phyloP scores from a whole-genome alignment of 2,329 filamentous ascomycete species.

The Aschersonia sp. region DNA sequence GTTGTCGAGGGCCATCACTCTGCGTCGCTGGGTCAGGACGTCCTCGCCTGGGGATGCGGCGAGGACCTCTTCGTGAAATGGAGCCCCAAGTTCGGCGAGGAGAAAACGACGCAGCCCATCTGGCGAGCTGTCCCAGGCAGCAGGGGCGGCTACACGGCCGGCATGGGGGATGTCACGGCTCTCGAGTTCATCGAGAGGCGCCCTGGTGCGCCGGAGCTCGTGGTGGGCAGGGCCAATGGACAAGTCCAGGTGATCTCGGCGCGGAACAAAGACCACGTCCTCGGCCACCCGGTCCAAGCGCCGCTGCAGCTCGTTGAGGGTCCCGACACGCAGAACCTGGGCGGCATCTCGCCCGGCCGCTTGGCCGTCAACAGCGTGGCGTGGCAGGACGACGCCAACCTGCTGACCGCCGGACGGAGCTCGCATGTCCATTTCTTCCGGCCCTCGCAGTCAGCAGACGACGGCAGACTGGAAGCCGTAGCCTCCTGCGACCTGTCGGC shows the following conservation, averaged over 20 bases:
- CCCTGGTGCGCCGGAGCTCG: conserved; percentile 15
- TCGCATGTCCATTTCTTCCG: conserved; percentile 15
- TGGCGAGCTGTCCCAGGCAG: conserved; percentile 26
- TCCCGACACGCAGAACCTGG: background rate
- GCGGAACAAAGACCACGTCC: background rate
- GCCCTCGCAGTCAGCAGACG: conserved; percentile 4
- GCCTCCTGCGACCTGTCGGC: conserved; percentile 13
- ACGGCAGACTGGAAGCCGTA: conserved; percentile 7
- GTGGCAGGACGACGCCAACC: conserved; percentile 14
- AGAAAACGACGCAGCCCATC: conserved; percentile 5
- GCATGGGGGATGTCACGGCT: conserved; percentile 34
- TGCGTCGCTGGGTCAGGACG: conserved; percentile 23
- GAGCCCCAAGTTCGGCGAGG: conserved; percentile 12
- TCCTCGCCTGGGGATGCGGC: conserved; percentile 35
- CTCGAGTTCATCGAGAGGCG: conserved; percentile 26
- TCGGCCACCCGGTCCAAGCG: conserved; percentile 9
- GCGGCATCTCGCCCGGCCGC: conserved; percentile 6
- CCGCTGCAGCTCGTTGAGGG: conserved; percentile 5
- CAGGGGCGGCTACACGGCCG: conserved; percentile 22
- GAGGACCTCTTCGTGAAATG: conserved; percentile 32
- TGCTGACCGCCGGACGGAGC: conserved; percentile 17
- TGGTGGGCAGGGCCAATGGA: conserved; percentile 36
- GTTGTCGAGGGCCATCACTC: conserved; percentile 30
- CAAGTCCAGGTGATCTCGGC: conserved; percentile 29
- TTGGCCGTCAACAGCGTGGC: conserved; percentile 18